Evolutionary conservation across 2,329 filamentous ascomycete genomes (phyloP), one percentile per base, ranked within the genome.

Genomic region (Beauveria varroae): DNA sequence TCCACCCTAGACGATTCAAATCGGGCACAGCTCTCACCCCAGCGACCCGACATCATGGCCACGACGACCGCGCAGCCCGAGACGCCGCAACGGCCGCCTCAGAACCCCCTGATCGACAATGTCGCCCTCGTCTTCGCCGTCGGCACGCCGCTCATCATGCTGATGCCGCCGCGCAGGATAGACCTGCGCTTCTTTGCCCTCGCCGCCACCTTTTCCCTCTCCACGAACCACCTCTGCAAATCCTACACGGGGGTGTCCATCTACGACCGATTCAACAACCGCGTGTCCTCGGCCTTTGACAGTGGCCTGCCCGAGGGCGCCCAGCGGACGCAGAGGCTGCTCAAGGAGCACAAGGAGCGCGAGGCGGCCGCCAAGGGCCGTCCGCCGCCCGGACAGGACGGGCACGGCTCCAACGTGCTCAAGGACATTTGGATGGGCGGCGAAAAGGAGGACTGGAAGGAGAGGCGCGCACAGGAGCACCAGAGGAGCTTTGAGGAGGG

Each of bases 341-440:
- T 84, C 55, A 75, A 74, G 57, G 77, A 79, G 63, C 81, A 83
- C 68, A 71, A 71, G 60, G 74, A 74, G 70, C 68, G 72, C 26
- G 72, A 75, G 65, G 72, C 72, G 9, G 69, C 69, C 44, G 62
- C 65, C 44, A 68, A 67, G 54, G 57, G 57, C 1, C n/a, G 46
- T 2, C 12, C 46, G 34, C 68, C 67, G 55, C 63, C 59, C 20
- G 24, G 30, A 5, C 65, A 70, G 61, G 50, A 50, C 67, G 68
- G 70, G 41, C 68, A 73, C 62, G 70, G 75, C 67, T 70, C 63
- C 63, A 67, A 52, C 65, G 55, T 72, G 54, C 69, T 83, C 60
- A 73, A 79, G 64, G 76, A 76, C 64, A 70, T 86, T 18, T 86
- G 84, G 84, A 81, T 84, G 78, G 84, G 84, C 40, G 77, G 76